Conservation (phyloP, 257 asterid genomes). For the Capsicum pubescens region DNA sequence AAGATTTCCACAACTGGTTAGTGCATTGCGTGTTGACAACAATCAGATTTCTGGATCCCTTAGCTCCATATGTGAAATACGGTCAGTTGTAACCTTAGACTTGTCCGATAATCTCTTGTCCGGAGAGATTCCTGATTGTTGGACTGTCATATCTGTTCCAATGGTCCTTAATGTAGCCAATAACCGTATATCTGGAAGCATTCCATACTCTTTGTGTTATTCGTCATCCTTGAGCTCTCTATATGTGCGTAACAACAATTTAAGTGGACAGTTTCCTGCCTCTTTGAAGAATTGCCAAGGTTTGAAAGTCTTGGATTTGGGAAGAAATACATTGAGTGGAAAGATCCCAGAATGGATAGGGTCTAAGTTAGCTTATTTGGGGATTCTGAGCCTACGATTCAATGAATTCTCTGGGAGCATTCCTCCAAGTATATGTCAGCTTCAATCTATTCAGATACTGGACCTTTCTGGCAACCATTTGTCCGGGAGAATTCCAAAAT, state of each 20-base stretch:
- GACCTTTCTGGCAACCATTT: constrained; percentile 48
- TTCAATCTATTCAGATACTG: constrained; percentile 40
- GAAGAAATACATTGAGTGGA: constrained; percentile 44
- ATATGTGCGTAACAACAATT: constrained; percentile 40
- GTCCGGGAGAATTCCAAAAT: constrained; percentile 43
- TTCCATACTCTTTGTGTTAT: constrained; percentile 18
- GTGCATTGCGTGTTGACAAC: constrained; percentile 31
- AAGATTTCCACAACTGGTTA: constrained; percentile 11
- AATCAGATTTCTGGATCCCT: constrained; percentile 44
- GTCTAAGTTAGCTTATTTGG: not conserved
- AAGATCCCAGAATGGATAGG: constrained; percentile 43
- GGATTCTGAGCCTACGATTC: constrained; percentile 29
- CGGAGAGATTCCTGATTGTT: constrained; percentile 33
- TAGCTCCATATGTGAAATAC: constrained; percentile 34
- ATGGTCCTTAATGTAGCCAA: constrained; percentile 25
- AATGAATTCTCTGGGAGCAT: constrained; percentile 42
- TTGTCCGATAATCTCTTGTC: constrained; percentile 27
- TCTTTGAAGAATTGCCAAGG: constrained; percentile 34
- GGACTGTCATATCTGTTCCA: not conserved
- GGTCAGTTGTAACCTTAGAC: not conserved
- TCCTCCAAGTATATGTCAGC: constrained; percentile 45
- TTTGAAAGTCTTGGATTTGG: constrained; percentile 41
- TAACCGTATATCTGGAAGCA: constrained; percentile 20
- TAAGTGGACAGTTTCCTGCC: constrained; percentile 41
- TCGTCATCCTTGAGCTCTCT: not conserved